A percentile compares a stretch with the other conserved stretches of the same genome.
Evolutionary conservation across 73 alveolate species (phyloP).

Genomic region (Paramecium biaurelia): DNA sequence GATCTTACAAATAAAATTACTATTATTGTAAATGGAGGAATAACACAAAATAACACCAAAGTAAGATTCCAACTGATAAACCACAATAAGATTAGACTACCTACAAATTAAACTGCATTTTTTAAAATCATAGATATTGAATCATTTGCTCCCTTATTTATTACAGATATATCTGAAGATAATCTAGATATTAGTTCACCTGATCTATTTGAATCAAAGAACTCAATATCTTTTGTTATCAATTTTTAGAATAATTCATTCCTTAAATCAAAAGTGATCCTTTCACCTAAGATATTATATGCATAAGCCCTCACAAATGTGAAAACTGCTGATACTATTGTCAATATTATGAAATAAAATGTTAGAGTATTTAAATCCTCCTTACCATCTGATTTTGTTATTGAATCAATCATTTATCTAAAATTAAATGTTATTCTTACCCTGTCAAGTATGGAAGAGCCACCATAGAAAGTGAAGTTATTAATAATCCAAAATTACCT

Average conservation of each 20-base stretch:
- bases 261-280: slow-evolving; percentile 20
- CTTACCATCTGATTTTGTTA: not conserved
- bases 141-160: slow-evolving; percentile 60
- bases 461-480: slow-evolving; percentile 37
- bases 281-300: slow-evolving; percentile 51
- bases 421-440: not conserved
- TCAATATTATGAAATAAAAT: not conserved
- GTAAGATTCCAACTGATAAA: slow-evolving; percentile 44
- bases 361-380: not conserved
- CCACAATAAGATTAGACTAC: slow-evolving; percentile 45
- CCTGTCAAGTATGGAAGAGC: slow-evolving; percentile 58
- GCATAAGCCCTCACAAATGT: slow-evolving; percentile 57
- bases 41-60: slow-evolving; percentile 25
- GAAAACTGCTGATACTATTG: not conserved
- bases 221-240: slow-evolving; percentile 42
- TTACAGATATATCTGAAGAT: slow-evolving; percentile 39
- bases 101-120: slow-evolving; percentile 48
- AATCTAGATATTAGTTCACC: slow-evolving; percentile 58
- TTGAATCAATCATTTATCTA: not conserved
- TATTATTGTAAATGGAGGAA: slow-evolving; percentile 56
- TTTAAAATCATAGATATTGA: slow-evolving; percentile 49
- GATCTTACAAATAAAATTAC: slow-evolving; percentile 18
- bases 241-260: slow-evolving; percentile 51
- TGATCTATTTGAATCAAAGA: slow-evolving; percentile 39
- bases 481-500: slow-evolving; percentile 40